A percentile compares a stretch with the other conserved stretches of the same genome.
Conservation (phyloP, 768 basidiomycete genomes). For the Lactarius sanguifluus region DNA sequence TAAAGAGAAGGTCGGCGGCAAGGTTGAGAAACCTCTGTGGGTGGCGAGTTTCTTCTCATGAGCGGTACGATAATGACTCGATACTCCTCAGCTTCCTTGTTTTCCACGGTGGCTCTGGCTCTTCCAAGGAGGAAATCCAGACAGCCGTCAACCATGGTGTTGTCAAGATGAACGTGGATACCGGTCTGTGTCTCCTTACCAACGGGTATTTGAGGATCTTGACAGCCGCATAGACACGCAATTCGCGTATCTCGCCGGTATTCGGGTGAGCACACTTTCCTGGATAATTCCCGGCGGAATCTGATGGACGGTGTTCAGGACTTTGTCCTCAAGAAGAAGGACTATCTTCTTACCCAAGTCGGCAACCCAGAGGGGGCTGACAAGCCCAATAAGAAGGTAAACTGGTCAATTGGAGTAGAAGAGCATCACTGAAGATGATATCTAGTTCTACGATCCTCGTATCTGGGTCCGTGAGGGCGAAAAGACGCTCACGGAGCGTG, state of each 20-base stretch:
- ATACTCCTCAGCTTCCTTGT: conserved; percentile 75
- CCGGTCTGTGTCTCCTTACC: conserved; percentile 42
- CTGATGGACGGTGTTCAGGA: conserved; percentile 47
- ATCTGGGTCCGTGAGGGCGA: conserved; percentile 99
- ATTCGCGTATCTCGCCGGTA: conserved; percentile 86
- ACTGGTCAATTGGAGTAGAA: background rate
- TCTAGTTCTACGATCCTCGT: conserved; percentile 91
- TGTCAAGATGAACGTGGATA: conserved; percentile 99
- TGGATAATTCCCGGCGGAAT: background rate
- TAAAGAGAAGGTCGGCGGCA: conserved; percentile 61
- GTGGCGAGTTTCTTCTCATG: conserved; percentile 33
- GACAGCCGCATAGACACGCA: conserved; percentile 64
- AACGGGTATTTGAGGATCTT: conserved; percentile 12
- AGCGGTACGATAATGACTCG: conserved; percentile 2
- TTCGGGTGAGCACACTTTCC: conserved; percentile 52
- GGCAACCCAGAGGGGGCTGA: conserved; percentile 96
- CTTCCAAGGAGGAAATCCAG: conserved; percentile 91
- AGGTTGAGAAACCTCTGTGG: conserved; percentile 76
- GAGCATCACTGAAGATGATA: background rate
- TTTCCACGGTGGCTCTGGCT: conserved; percentile 99
- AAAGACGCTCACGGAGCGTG: conserved; percentile 83
- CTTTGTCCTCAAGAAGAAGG: conserved; percentile 83
- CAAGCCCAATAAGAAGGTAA: conserved; percentile 99
- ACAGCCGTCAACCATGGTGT: conserved; percentile 91
- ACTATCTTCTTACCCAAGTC: conserved; percentile 86